A percentile compares a stretch with the other conserved stretches of the same genome.
These are phyloP conservation scores for Candida tetrigidarum DNA, from an alignment of 1,139 yeast species.

Conservation along the genomic window DNA sequence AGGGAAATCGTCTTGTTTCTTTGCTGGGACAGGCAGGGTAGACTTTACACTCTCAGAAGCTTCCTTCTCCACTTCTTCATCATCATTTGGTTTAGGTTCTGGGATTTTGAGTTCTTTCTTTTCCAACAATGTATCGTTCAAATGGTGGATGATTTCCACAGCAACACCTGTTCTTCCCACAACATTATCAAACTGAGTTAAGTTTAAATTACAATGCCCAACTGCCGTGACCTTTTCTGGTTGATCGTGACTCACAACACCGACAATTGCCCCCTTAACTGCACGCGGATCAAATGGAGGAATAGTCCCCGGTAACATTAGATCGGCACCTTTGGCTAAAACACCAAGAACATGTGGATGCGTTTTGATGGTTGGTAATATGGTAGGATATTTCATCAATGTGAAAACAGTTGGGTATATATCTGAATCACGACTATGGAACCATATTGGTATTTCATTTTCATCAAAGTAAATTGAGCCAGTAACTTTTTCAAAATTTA, in stretches of 20 bases:
- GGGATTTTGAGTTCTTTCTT: slow-evolving; percentile 2
- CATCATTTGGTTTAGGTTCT: slow-evolving; percentile 7
- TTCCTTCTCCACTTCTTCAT: slow-evolving; percentile 41
- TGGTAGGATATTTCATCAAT: slow-evolving; percentile 67
- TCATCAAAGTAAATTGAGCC: slow-evolving; percentile 72
- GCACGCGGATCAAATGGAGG: slow-evolving; percentile 68
- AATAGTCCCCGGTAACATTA: slow-evolving; percentile 90
- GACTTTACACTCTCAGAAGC: slow-evolving; percentile 25
- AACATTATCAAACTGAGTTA: slow-evolving; percentile 47
- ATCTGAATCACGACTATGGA: slow-evolving; percentile 58
- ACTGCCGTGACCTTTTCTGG: slow-evolving; percentile 77
- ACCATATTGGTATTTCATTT: slow-evolving; percentile 72
- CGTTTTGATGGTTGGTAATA: slow-evolving; percentile 71
- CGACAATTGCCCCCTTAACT: slow-evolving; percentile 63
- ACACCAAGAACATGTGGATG: slow-evolving; percentile 71
- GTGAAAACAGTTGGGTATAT: slow-evolving; percentile 76
- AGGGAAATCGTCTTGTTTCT: slow-evolving; percentile 6
- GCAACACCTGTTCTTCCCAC: slow-evolving; percentile 69
- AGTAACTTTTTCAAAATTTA: slow-evolving; percentile 53
- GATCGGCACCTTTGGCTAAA: slow-evolving; percentile 77
- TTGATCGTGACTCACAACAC: slow-evolving; percentile 60
- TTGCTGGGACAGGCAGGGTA: not conserved
- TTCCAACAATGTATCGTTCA: slow-evolving; percentile 52
- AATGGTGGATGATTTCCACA: slow-evolving; percentile 58
- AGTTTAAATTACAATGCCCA: slow-evolving; percentile 64